Conservation (phyloP, 805 yeast species). For the Nakazawaea pomicola region DNA sequence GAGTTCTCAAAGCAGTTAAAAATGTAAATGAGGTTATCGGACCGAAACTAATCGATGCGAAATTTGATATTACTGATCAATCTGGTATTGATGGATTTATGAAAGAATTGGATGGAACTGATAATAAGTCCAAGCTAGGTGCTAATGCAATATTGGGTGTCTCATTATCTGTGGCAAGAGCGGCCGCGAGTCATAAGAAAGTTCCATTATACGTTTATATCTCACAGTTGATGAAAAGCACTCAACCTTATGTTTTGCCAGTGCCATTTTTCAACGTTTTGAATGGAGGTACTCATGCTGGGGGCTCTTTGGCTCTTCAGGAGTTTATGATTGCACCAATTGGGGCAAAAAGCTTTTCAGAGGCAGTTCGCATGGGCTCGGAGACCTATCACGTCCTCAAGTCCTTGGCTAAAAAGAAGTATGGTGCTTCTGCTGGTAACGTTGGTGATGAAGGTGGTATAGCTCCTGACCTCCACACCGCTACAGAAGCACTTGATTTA, state of each 20-base stretch:
- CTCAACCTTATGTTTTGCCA: slow-evolving; percentile 87
- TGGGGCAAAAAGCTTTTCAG: slow-evolving; percentile 85
- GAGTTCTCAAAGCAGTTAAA: slow-evolving; percentile 94
- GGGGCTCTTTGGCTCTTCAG: slow-evolving; percentile 98
- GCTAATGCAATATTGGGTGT: slow-evolving; percentile 99
- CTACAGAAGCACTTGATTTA: slow-evolving; percentile 96
- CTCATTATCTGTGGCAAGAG: slow-evolving; percentile 93
- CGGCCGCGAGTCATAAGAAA: slow-evolving; percentile 94
- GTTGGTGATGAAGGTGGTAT: slow-evolving; percentile 99
- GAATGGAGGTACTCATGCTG: slow-evolving; percentile 99
- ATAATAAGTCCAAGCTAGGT: slow-evolving; percentile 95
- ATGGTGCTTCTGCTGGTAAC: slow-evolving; percentile 98
- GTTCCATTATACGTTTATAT: slow-evolving; percentile 92
- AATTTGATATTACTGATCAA: slow-evolving; percentile 84
- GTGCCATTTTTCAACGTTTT: slow-evolving; percentile 98
- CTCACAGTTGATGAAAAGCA: slow-evolving; percentile 72
- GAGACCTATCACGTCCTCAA: slow-evolving; percentile 98
- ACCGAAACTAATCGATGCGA: slow-evolving; percentile 81
- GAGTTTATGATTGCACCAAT: slow-evolving; percentile 99
- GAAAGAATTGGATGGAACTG: slow-evolving; percentile 87
- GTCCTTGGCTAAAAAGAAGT: slow-evolving; percentile 85
- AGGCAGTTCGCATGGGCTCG: slow-evolving; percentile 94
- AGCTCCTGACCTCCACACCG: slow-evolving; percentile 94
- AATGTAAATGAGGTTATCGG: slow-evolving; percentile 94
- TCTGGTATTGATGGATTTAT: slow-evolving; percentile 81